Conservation (phyloP, 768 basidiomycete species). For the Mycena latifolia region DNA sequence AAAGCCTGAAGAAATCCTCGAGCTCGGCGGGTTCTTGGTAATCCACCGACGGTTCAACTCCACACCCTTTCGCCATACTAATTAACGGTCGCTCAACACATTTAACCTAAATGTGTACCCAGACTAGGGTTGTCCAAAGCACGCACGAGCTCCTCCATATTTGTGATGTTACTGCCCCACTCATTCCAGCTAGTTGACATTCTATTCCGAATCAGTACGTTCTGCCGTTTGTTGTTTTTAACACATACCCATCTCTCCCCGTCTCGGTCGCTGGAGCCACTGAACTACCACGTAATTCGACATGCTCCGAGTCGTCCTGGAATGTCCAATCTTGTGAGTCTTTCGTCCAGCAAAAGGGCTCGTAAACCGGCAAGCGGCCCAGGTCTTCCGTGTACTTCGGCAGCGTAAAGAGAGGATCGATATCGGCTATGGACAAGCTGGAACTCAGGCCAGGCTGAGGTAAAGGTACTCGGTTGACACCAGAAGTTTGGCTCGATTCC, state of each 20-base stretch:
- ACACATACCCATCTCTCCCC: no score
- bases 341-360: background rate
- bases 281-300: background rate
- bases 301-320: background rate
- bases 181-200: background rate
- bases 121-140: background rate
- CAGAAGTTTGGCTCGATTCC: background rate
- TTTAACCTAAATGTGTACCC: background rate
- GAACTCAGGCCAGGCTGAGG: background rate
- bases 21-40: no score
- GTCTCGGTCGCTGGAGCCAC: no score
- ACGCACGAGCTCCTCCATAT: background rate
- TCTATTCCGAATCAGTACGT: no score
- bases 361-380: background rate
- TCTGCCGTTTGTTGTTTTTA: no score
- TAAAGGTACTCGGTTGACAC: background rate
- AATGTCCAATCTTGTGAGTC: background rate
- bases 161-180: background rate
- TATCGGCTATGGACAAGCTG: background rate
- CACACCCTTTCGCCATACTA: no score
- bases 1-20: no score
- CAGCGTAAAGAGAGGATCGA: constrained; percentile 1
- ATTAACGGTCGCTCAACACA: no score
- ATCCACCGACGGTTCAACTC: no score
- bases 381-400: constrained; percentile 4